Conservation (phyloP, 2,329 filamentous ascomycete genomes). For the Chaetomiaceae sp. region DNA sequence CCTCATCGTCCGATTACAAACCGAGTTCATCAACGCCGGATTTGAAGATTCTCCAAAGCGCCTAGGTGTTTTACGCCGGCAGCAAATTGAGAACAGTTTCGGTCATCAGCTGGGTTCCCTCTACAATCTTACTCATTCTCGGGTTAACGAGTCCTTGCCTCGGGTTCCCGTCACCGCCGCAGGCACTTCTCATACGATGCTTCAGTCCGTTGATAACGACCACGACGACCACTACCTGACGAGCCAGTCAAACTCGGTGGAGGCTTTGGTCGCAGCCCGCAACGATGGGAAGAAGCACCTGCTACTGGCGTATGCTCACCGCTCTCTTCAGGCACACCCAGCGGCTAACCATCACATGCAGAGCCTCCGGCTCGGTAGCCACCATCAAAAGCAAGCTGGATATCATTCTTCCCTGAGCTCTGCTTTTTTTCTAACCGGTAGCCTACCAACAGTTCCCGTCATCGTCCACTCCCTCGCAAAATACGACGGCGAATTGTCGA, state of each 20-base stretch:
- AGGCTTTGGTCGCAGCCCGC: conserved; percentile 18
- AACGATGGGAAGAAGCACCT: conserved; percentile 22
- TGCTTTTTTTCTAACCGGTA: too few relatives aligned
- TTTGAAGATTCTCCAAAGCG: too few relatives aligned
- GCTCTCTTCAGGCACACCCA: too few relatives aligned
- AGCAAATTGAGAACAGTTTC: too few relatives aligned
- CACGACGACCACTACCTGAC: conserved; percentile 21
- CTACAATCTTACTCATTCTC: background rate
- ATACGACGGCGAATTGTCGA: conserved; percentile 56
- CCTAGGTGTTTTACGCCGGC: too few relatives aligned
- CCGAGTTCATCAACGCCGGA: background rate
- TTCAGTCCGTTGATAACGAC: conserved; percentile 14
- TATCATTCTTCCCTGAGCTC: too few relatives aligned
- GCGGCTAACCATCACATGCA: background rate
- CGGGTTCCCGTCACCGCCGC: background rate
- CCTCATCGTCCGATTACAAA: background rate
- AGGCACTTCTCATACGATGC: too few relatives aligned
- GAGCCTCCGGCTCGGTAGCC: conserved; percentile 27
- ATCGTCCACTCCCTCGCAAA: conserved; percentile 57
- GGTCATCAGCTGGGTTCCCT: too few relatives aligned
- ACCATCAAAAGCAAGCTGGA: conserved; percentile 26
- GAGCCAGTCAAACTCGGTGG: conserved; percentile 18
- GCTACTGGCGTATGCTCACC: conserved; percentile 22
- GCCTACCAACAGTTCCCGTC: conserved; percentile 40
- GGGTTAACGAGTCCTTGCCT: too few relatives aligned